Evolutionary conservation across 2,329 filamentous ascomycete genomes (phyloP).

Genomic region (Diaporthe citri): DNA sequence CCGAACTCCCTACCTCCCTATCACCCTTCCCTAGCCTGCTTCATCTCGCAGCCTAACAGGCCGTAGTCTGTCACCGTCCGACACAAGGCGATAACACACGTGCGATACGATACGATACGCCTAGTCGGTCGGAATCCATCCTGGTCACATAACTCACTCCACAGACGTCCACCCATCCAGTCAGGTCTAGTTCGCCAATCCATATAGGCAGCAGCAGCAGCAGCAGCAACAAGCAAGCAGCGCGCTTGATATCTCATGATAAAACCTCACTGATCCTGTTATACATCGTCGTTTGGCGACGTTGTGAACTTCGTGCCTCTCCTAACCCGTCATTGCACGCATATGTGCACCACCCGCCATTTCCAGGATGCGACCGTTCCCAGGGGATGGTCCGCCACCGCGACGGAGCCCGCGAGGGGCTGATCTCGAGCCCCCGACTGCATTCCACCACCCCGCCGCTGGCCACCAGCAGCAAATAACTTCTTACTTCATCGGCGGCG

Average conservation of each 20-base stretch:
- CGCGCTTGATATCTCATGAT: slow-evolving; percentile 30
- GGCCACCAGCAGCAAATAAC: slow-evolving; percentile 55
- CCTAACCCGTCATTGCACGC: slow-evolving; percentile 4
- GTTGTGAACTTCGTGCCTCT: slow-evolving; percentile 1
- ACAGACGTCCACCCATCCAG: background rate
- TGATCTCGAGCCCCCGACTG: slow-evolving; percentile 51
- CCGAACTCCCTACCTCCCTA: slow-evolving; percentile 9
- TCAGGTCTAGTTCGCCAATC: background rate
- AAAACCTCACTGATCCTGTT: slow-evolving; percentile 3
- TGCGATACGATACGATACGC: background rate
- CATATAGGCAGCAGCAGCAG: slow-evolving; percentile 7
- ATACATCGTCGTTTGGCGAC: slow-evolving; percentile 2
- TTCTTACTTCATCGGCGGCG: slow-evolving; percentile 65
- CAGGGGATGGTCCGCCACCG: slow-evolving; percentile 57
- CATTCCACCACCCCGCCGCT: slow-evolving; percentile 49
- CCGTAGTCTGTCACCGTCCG: background rate
- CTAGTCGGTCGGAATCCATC: slow-evolving; percentile 5
- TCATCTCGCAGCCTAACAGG: slow-evolving; percentile 14
- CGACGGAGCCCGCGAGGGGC: slow-evolving; percentile 54
- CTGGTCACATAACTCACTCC: background rate
- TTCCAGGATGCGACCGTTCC: slow-evolving; percentile 58
- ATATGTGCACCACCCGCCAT: slow-evolving; percentile 36
- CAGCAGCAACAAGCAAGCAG: background rate
- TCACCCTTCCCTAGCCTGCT: slow-evolving; percentile 25
- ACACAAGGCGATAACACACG: background rate